Evolutionary conservation across 257 asterid species (phyloP).

Genomic region (Linderniella brevidens): DNA sequence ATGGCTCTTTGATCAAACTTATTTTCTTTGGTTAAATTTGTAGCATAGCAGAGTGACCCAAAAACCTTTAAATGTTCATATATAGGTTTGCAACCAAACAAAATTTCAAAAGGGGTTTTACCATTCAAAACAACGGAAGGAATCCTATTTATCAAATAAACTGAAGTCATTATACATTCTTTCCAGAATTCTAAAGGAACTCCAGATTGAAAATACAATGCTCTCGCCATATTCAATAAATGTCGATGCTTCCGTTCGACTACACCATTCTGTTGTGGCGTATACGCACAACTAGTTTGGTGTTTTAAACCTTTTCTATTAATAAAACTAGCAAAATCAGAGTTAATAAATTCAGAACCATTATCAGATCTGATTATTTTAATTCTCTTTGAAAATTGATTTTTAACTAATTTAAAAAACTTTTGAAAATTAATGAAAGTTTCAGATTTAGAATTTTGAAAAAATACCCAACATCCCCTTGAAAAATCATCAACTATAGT

Average conservation of each 20-base stretch:
- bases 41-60: neutral
- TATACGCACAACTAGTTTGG: neutral
- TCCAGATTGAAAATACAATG: neutral
- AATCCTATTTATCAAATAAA: neutral
- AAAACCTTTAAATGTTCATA: neutral
- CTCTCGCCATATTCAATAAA: neutral
- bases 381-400: neutral
- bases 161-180: neutral
- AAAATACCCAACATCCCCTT: neutral
- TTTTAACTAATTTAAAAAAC: neutral
- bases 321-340: neutral
- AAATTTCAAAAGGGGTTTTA: neutral
- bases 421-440: neutral
- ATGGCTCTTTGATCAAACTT: neutral
- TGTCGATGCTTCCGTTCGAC: too few relatives aligned
- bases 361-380: neutral
- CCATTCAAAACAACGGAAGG: neutral
- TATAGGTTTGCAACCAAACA: neutral
- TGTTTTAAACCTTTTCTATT: too few relatives aligned
- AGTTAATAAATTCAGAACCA: neutral
- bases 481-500: too few relatives aligned
- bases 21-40: neutral
- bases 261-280: too few relatives aligned
- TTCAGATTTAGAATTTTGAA: neutral
- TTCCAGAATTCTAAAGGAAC: neutral